Evolutionary conservation across 2,329 filamentous ascomycete species (phyloP), one percentile per base, ranked within the genome.

Genomic region (Thelonectria olida): DNA sequence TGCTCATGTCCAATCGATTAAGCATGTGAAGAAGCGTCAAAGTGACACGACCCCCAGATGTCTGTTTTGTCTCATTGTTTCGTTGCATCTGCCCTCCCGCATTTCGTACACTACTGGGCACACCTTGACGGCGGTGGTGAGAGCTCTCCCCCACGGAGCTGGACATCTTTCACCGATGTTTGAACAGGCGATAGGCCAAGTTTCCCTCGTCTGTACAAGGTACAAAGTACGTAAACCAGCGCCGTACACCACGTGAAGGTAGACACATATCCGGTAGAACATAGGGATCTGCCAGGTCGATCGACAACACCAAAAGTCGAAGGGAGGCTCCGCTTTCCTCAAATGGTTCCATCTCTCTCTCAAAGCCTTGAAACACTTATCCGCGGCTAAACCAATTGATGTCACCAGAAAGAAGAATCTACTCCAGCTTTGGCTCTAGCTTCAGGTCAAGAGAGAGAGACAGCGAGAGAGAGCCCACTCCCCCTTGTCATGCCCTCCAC

Each of bases 311-410:
- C 39, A 7, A 13, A 19, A 34, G 34, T 38, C 22, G 22, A 51
- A 36, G 42, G 45, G 47, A 41, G 52, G 41, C 61, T 56, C 58
- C 55, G 56, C 34, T 49, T 63, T 50, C 54, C 41, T 52, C 63
- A 42, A n/a, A 62, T 42, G 51, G 51, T 13, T 34, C 25, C 9
- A 27, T 27, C 9, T 27, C 9, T 48, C 63, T 42, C 31, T 23
- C 20, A 17, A 39, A 44, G 19, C 19, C 39, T 20, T 10, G 12
- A 38, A 63, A 47, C 48, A 52, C 49, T 65, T 67, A 68, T 55
- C 64, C 60, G 54, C 54, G 64, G 61, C 58, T 59, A 62, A 69
- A 56, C 57, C 63, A 62, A 45, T 63, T 62, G 42, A 25, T 34
- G 36, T 22, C n/a, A n/a, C n/a, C n/a, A n/a, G n/a, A n/a, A 25